Percentiles rank a stretch among this genome's conserved stretches.
phyloP scores from a whole-genome alignment of 1,284 basidiomycete species.

The Cerrena zonata region DNA sequence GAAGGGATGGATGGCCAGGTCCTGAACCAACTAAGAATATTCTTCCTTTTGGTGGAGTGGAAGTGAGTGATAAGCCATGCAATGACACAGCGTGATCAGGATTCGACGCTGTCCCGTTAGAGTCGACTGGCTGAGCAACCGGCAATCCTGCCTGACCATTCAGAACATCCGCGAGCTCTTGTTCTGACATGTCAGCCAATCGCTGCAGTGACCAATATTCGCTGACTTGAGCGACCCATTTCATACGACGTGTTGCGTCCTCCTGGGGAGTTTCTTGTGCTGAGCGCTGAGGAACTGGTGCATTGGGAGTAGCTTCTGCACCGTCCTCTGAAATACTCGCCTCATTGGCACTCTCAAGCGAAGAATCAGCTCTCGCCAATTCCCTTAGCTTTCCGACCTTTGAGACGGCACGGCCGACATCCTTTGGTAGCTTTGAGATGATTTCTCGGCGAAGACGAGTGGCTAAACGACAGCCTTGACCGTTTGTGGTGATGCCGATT shows the following conservation, averaged over 20 bases:
- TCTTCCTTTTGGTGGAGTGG: slow-evolving; percentile 44
- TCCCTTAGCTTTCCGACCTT: slow-evolving; percentile 70
- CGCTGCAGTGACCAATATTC: slow-evolving; percentile 89
- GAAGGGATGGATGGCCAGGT: slow-evolving; percentile 87
- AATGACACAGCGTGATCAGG: slow-evolving; percentile 18
- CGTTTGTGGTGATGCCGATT: slow-evolving; percentile 87
- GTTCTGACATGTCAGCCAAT: slow-evolving; percentile 62
- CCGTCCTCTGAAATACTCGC: slow-evolving; percentile 39
- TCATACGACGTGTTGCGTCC: slow-evolving; percentile 59
- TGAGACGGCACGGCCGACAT: slow-evolving; percentile 74
- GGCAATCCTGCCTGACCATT: slow-evolving; percentile 31
- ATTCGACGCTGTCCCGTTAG: neutral
- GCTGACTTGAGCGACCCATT: slow-evolving; percentile 87
- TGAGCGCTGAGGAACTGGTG: slow-evolving; percentile 65
- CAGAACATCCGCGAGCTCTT: slow-evolving; percentile 66
- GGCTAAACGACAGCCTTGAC: slow-evolving; percentile 83
- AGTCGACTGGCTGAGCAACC: neutral
- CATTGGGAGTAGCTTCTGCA: slow-evolving; percentile 64
- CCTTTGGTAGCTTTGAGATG: slow-evolving; percentile 67
- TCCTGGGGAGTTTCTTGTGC: slow-evolving; percentile 43
- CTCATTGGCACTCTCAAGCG: slow-evolving; percentile 13
- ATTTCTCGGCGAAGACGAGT: slow-evolving; percentile 80
- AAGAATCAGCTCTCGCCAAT: slow-evolving; percentile 45
- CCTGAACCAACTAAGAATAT: slow-evolving; percentile 91
- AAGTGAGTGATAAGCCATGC: slow-evolving; percentile 26